phyloP scores from a whole-genome alignment of 2,329 filamentous ascomycete species.

The Nemania sp. region DNA sequence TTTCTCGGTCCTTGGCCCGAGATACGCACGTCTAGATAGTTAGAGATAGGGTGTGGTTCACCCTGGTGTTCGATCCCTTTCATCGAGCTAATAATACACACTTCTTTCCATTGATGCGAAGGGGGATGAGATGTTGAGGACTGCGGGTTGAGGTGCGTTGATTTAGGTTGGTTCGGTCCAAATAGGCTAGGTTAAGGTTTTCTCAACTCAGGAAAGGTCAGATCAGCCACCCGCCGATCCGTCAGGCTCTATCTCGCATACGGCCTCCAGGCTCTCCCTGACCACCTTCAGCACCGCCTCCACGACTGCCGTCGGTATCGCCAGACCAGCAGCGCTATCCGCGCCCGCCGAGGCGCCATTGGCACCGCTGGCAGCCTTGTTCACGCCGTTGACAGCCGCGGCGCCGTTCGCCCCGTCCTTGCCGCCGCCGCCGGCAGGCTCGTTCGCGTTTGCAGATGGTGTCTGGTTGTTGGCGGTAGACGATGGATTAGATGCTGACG shows the following conservation, averaged over 20 bases:
- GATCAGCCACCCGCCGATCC: conserved; percentile 28
- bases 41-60: background rate
- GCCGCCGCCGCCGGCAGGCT: conserved; percentile 24
- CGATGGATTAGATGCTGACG: conserved; percentile 35
- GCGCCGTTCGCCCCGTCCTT: conserved; percentile 27
- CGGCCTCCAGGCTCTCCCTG: conserved; percentile 60
- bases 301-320: conserved; percentile 62
- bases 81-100: background rate
- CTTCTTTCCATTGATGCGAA: background rate
- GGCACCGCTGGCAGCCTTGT: conserved; percentile 26
- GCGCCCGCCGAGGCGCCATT: conserved; percentile 39
- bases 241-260: conserved; percentile 47
- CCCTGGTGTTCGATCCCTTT: background rate
- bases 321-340: conserved; percentile 48
- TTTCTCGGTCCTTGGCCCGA: background rate
- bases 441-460: conserved; percentile 16
- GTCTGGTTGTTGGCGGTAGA: conserved; percentile 19
- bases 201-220: background rate
- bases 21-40: background rate
- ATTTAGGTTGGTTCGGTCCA: background rate
- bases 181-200: background rate
- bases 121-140: background rate
- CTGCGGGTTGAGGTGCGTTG: background rate
- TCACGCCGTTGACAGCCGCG: conserved; percentile 33
- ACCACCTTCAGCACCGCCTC: conserved; percentile 66